A percentile compares a stretch with the other conserved stretches of the same genome.
Conservation (phyloP, 768 basidiomycete species). For the Leccinellum luteum region DNA sequence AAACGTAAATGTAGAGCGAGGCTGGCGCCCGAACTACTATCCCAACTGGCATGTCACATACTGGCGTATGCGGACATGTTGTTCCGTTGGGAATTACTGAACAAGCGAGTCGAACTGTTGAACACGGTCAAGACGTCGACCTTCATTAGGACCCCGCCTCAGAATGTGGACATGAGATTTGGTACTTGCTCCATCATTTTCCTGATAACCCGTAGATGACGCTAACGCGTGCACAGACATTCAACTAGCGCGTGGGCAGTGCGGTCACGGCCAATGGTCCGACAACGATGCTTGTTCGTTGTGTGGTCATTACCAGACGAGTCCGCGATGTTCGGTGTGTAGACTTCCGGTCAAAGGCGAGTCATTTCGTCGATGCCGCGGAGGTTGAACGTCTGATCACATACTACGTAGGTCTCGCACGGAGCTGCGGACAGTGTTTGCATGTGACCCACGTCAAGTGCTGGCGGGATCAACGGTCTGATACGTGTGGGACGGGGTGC, state of each 20-base stretch:
- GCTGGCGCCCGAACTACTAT: slow-evolving; percentile 31
- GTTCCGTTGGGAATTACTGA: slow-evolving; percentile 66
- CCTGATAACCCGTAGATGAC: background rate
- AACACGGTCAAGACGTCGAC: slow-evolving; percentile 50
- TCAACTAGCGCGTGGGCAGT: slow-evolving; percentile 46
- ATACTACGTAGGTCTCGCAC: slow-evolving; percentile 49
- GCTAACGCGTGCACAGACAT: slow-evolving; percentile 36
- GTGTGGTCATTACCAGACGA: slow-evolving; percentile 42
- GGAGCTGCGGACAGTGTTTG: slow-evolving; percentile 57
- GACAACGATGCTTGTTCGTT: slow-evolving; percentile 40
- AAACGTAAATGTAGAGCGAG: slow-evolving; percentile 5
- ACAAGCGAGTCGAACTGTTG: slow-evolving; percentile 71
- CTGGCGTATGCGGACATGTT: slow-evolving; percentile 73
- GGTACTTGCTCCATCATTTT: slow-evolving; percentile 4
- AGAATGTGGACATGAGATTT: slow-evolving; percentile 38
- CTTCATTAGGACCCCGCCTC: slow-evolving; percentile 22
- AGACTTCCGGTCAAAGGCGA: slow-evolving; percentile 73
- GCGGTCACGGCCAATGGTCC: slow-evolving; percentile 34
- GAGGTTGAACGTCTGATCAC: background rate
- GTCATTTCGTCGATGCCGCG: slow-evolving; percentile 7
- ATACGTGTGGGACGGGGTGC: slow-evolving; percentile 65
- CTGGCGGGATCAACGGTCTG: slow-evolving; percentile 44
- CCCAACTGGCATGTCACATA: slow-evolving; percentile 53
- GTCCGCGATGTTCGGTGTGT: slow-evolving; percentile 66
- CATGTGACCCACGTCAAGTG: slow-evolving; percentile 69